Conservation (phyloP, 176 grass and related monocot species). For the Rhipidocladum racemiflorum region DNA sequence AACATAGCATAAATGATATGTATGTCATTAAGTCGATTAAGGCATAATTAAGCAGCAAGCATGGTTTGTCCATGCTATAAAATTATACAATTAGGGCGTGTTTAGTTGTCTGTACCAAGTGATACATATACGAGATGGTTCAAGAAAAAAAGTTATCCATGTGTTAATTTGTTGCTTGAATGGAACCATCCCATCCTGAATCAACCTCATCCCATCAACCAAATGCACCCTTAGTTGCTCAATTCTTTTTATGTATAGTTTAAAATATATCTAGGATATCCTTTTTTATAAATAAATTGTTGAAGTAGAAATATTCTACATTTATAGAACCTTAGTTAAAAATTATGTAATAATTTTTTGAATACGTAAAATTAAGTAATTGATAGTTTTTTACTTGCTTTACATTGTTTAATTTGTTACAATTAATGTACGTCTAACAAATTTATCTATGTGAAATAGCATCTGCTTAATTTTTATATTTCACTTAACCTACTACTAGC, state of each 20-base stretch:
- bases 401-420: too few species aligned
- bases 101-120: too few species aligned
- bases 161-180: too few species aligned
- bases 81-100: not conserved
- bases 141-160: too few species aligned
- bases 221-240: too few species aligned
- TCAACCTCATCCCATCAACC: too few species aligned
- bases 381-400: not conserved
- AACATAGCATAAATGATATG: not conserved
- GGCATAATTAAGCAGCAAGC: not conserved
- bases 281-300: not conserved
- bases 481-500: not conserved
- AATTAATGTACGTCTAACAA: not conserved
- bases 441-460: not conserved
- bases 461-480: not conserved
- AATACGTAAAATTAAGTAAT: not conserved
- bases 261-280: not conserved
- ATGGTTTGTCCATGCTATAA: not conserved
- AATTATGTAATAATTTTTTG: not conserved
- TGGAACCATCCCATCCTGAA: too few species aligned
- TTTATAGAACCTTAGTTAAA: not conserved
- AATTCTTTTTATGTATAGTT: too few species aligned
- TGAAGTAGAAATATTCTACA: not conserved
- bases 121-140: too few species aligned
- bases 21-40: not conserved